Conservation (phyloP, 1,284 basidiomycete genomes). For the Fomitopsis betulina region DNA sequence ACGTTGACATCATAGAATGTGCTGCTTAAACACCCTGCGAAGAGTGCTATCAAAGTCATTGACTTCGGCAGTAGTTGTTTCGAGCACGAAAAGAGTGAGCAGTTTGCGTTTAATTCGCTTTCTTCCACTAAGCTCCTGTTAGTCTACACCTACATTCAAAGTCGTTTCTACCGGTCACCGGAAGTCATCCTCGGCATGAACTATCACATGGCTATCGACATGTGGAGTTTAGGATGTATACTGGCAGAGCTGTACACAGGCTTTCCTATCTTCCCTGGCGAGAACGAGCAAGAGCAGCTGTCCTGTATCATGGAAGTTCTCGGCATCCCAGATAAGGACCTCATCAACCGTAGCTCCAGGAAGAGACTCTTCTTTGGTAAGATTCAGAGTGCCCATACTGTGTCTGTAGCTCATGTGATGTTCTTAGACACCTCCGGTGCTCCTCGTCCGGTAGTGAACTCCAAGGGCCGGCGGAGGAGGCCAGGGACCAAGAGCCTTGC, state of each 20-base stretch:
- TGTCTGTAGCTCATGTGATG: background rate
- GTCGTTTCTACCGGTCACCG: conserved; percentile 95
- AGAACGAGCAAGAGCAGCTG: conserved; percentile 98
- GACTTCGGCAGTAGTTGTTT: conserved; percentile 99
- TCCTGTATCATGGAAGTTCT: conserved; percentile 99
- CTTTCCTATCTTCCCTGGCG: conserved; percentile 98
- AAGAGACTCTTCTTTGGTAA: conserved; percentile 95
- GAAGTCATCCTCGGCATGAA: conserved; percentile 93
- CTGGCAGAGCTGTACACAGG: conserved; percentile 98
- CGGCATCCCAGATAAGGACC: conserved; percentile 91
- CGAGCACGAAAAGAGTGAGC: conserved; percentile 95
- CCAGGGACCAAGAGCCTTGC: conserved; percentile 89
- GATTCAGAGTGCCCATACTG: conserved; percentile 19
- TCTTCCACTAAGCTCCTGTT: conserved; percentile 7
- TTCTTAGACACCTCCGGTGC: conserved; percentile 82
- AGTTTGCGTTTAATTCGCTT: conserved; percentile 10
- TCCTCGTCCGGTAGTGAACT: conserved; percentile 93
- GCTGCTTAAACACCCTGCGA: conserved; percentile 88
- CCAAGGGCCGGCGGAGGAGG: conserved; percentile 89
- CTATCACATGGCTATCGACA: conserved; percentile 94
- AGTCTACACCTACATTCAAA: conserved; percentile 98
- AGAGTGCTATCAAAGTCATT: conserved; percentile 97
- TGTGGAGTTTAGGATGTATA: conserved; percentile 99
- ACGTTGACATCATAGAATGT: conserved; percentile 67
- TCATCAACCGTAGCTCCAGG: conserved; percentile 91